Conservation (phyloP, 257 asterid genomes). For the Cynanchum wilfordii region DNA sequence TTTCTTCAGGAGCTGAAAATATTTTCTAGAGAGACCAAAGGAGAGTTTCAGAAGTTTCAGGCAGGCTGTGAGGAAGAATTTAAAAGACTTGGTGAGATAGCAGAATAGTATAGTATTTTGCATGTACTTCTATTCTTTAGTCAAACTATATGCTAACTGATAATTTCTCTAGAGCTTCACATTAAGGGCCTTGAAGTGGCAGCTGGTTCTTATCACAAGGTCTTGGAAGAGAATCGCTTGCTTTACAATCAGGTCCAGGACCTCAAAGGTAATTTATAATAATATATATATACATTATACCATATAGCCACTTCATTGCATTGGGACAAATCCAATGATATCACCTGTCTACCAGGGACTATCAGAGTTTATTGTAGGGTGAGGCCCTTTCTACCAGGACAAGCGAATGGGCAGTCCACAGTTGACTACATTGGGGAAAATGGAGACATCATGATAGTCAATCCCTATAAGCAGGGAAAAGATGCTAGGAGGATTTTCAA, state of each 20-base stretch:
- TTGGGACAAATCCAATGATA: conserved; percentile 1
- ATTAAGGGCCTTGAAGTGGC: conserved; percentile 63
- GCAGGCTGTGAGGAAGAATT: conserved; percentile 62
- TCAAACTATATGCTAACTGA: neutral
- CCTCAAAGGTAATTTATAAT: conserved; percentile 56
- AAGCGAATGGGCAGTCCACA: conserved; percentile 53
- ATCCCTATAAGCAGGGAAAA: conserved; percentile 76
- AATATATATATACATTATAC: neutral
- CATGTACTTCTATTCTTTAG: neutral
- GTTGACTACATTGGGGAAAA: conserved; percentile 91
- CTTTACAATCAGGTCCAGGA: conserved; percentile 95
- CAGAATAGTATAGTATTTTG: neutral
- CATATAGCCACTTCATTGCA: neutral
- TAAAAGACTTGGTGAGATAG: conserved; percentile 57
- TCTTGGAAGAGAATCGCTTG: conserved; percentile 78
- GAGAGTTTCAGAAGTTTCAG: conserved; percentile 49
- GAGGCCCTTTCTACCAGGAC: conserved; percentile 66
- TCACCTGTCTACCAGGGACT: conserved; percentile 44
- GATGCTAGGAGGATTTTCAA: conserved; percentile 76
- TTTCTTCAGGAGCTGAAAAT: conserved; percentile 58
- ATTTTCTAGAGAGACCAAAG: conserved; percentile 47
- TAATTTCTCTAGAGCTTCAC: conserved; percentile 43
- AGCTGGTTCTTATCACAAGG: conserved; percentile 69
- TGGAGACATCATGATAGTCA: conserved; percentile 81
- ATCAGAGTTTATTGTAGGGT: conserved; percentile 88